Base-by-base conservation (phyloP, 306 rosid genomes). In the Fragaria iinumae region DNA sequence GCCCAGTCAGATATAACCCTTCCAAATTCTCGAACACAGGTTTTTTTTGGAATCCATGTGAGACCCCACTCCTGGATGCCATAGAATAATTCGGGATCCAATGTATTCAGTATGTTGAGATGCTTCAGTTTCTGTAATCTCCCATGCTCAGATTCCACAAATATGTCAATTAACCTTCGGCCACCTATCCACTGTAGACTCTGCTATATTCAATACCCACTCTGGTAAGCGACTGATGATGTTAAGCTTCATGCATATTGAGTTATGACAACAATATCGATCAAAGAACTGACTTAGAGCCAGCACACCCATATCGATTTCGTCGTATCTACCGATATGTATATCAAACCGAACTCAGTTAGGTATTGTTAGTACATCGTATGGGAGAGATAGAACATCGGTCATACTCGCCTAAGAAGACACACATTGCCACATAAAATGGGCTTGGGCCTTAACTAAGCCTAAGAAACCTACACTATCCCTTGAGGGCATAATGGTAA, bases 1-100 rank as follows among this genome's bases (percentile, higher is more conserved):
- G 0, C 2, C 3, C 0, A 0, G 0, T 0, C 18, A 59, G 38
- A 10, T 1, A 0, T 14, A 60, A 11, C 3, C 1, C 38, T 60
- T 60, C 20, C 67, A 60, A 12, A 34, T 60, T 60, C 38, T 60
- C 8, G 8, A 60, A 27, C 39, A 60, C 67, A 0, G 39, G 8
- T 60, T 1, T 14, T 25, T 27, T 60, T 4, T 8, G 39, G 12
- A 60, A 9, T 20, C 36, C 43, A 39, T 6, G 43, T 39, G 8
- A 6, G 43, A 39, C 6, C 43, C 43, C 43, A 36, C 39, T 36
- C 39, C 39, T 36, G 39, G 39, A 36, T 36, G 39, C 39, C 39
- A 36, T 36, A 3, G 39, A 36, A 36, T 36, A 36, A 36, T 36
- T 39, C 43, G 8, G 43, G 8, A 39, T 6, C 43, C 43, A 39